Conservation (phyloP, 805 yeast genomes). For the Candida pseudofarinosa region DNA sequence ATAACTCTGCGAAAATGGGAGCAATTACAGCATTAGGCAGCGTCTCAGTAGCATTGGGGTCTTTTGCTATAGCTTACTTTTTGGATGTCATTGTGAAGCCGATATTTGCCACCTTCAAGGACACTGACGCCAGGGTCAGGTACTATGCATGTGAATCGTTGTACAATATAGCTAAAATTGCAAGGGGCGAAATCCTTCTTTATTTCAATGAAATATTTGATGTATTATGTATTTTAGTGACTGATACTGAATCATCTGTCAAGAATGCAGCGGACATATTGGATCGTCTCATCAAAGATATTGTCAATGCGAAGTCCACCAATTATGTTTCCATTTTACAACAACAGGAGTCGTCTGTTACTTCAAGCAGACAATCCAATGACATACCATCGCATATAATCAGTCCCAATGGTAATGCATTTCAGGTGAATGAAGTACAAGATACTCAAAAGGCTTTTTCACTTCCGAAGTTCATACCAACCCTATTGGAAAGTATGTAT, state of each 20-base stretch:
- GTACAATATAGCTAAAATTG: slow-evolving; percentile 93
- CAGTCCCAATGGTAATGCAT: slow-evolving; percentile 54
- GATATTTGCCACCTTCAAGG: slow-evolving; percentile 91
- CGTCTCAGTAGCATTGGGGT: slow-evolving; percentile 88
- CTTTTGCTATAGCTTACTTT: slow-evolving; percentile 75
- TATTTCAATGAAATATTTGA: slow-evolving; percentile 95
- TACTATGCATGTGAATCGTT: slow-evolving; percentile 95
- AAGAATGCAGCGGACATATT: slow-evolving; percentile 93
- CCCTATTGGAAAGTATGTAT: slow-evolving; percentile 86
- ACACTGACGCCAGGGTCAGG: slow-evolving; percentile 94
- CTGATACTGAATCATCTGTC: slow-evolving; percentile 87
- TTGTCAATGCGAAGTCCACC: slow-evolving; percentile 91
- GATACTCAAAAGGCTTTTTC: slow-evolving; percentile 69
- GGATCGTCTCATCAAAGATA: slow-evolving; percentile 87
- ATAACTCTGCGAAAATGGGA: slow-evolving; percentile 75
- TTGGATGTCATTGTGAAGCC: slow-evolving; percentile 87
- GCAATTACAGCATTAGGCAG: slow-evolving; percentile 96
- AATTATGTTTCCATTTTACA: slow-evolving; percentile 75
- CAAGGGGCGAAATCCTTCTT: slow-evolving; percentile 87
- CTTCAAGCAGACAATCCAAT: slow-evolving; percentile 7
- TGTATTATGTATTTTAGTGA: slow-evolving; percentile 81
- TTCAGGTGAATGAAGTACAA: slow-evolving; percentile 58
- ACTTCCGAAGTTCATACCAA: slow-evolving; percentile 81
- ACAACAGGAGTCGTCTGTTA: slow-evolving; percentile 33
- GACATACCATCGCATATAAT: slow-evolving; percentile 40